phyloP scores from a whole-genome alignment of 768 basidiomycete genomes.

The Lactarius trivialis region DNA sequence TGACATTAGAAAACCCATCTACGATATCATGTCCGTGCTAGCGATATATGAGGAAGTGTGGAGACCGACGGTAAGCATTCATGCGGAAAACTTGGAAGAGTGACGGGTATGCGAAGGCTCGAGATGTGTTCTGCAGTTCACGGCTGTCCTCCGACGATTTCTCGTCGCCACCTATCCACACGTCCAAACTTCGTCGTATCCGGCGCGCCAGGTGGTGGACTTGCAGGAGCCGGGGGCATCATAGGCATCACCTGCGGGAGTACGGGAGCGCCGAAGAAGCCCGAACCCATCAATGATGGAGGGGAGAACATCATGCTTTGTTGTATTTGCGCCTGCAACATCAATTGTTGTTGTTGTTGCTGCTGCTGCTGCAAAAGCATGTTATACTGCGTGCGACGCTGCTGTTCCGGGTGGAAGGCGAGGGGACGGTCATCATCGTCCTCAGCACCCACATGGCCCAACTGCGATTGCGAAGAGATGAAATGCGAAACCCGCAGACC shows the following conservation, averaged over 20 bases:
- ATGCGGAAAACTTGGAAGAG: neutral
- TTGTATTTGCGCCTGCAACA: constrained; percentile 47
- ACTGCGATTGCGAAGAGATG: constrained; percentile 17
- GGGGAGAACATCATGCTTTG: constrained; percentile 67
- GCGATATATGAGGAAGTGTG: constrained; percentile 3
- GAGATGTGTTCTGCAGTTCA: constrained; percentile 8
- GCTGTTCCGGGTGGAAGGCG: constrained; percentile 72
- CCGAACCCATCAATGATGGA: constrained; percentile 62
- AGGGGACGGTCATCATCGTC: constrained; percentile 58
- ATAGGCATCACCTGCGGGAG: constrained; percentile 37
- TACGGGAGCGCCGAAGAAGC: constrained; percentile 54
- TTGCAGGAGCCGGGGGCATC: constrained; percentile 38
- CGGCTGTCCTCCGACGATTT: constrained; percentile 64
- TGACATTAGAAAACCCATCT: constrained; percentile 20
- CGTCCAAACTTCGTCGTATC: constrained; percentile 62
- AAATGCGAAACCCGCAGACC: constrained; percentile 58
- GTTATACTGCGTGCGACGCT: constrained; percentile 55
- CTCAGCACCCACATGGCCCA: constrained; percentile 12
- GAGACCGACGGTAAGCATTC: neutral
- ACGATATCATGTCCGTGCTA: constrained; percentile 19
- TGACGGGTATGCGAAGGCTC: neutral
- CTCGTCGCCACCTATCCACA: constrained; percentile 77
- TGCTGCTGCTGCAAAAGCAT: constrained; percentile 45
- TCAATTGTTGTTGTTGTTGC: constrained; percentile 60
- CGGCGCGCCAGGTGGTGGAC: constrained; percentile 51